A percentile compares a stretch with the other conserved stretches of the same genome.
These are phyloP conservation scores for Rubia yunnanensis DNA, from an alignment of 257 asterid species.

Conservation along the genomic window DNA sequence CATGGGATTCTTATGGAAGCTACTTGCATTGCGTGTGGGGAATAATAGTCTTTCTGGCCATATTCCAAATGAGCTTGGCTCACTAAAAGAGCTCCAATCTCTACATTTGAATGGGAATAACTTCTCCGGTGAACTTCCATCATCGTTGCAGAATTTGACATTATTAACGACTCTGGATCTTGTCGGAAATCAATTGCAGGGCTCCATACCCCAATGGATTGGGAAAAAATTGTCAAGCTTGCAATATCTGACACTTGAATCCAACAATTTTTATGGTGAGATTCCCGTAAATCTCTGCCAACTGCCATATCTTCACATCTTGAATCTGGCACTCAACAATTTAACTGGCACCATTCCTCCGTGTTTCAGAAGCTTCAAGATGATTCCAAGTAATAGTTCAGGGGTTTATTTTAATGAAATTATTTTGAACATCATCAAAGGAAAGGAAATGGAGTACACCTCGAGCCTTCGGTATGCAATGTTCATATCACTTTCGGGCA, in stretches of 20 bases:
- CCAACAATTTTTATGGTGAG: constrained; percentile 16
- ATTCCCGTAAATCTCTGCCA: constrained; percentile 20
- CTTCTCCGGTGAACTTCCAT: background rate
- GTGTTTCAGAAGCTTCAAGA: constrained; percentile 15
- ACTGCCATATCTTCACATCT: constrained; percentile 13
- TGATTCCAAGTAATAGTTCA: constrained; percentile 3
- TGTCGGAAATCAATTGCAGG: background rate
- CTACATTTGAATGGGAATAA: constrained; percentile 21
- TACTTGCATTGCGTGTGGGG: constrained; percentile 5
- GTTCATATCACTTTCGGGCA: constrained; percentile 8
- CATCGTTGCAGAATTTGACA: background rate
- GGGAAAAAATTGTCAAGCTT: constrained; percentile 9
- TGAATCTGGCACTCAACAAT: constrained; percentile 23
- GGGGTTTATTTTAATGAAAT: no score
- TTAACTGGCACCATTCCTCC: constrained; percentile 15
- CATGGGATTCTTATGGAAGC: background rate
- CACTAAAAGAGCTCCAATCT: background rate
- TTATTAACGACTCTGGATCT: background rate
- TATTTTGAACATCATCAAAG: background rate
- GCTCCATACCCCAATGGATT: constrained; percentile 20
- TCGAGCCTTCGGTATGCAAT: background rate
- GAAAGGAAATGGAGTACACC: constrained; percentile 3
- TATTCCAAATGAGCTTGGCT: constrained; percentile 17
- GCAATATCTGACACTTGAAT: constrained; percentile 14
- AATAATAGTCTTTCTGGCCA: constrained; percentile 13